These are phyloP conservation scores for Monosporascus sp. DNA, from an alignment of 2,329 filamentous ascomycete genomes.

Conservation along the genomic window DNA sequence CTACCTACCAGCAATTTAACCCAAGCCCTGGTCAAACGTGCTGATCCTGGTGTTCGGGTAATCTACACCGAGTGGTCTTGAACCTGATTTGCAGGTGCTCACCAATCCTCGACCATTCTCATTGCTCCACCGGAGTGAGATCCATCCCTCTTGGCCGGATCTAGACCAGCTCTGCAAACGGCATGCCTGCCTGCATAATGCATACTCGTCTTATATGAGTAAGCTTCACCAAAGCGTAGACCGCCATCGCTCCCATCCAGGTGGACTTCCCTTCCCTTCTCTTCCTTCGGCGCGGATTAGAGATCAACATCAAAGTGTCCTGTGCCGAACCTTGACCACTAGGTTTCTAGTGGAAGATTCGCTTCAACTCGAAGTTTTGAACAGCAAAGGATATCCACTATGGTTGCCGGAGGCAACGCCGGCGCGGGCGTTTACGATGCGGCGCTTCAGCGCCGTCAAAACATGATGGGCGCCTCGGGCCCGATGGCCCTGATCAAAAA, in stretches of 20 bases:
- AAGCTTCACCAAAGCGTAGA: neutral
- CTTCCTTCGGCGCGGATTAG: neutral
- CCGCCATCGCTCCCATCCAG: neutral
- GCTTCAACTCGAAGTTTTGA: neutral
- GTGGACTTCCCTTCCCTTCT: too few relatives aligned
- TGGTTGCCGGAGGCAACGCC: conserved; percentile 34
- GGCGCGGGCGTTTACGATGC: conserved; percentile 35
- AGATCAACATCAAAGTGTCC: neutral
- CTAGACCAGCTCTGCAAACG: neutral
- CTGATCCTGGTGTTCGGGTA: neutral
- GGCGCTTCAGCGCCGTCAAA: conserved; percentile 35
- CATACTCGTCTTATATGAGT: neutral
- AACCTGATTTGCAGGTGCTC: neutral
- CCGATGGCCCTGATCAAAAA: conserved; percentile 50
- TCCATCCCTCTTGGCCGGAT: too few relatives aligned
- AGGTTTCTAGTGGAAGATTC: too few relatives aligned
- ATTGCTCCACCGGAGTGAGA: neutral
- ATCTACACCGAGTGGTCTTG: neutral
- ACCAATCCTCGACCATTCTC: neutral
- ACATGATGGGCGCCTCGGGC: conserved; percentile 36
- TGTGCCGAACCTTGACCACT: neutral
- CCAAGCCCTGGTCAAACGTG: neutral
- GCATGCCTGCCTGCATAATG: neutral
- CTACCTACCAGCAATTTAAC: neutral
- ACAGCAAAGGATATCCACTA: conserved; percentile 13